A percentile compares a stretch with the other conserved stretches of the same genome.
Conservation (phyloP, 768 basidiomycete species). For the Tricholomella constricta region DNA sequence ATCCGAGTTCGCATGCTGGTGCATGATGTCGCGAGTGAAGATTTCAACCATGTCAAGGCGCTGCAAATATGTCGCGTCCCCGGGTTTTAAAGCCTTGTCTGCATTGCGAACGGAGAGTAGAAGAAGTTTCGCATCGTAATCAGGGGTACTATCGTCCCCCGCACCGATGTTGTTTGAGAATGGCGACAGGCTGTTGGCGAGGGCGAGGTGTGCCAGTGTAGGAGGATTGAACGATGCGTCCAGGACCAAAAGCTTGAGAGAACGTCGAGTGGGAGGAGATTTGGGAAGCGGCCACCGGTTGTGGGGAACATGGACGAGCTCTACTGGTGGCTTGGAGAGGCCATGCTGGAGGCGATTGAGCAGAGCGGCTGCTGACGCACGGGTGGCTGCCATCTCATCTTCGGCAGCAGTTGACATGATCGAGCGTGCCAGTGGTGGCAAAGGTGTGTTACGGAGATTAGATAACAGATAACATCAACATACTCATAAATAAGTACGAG, state of each 20-base stretch:
- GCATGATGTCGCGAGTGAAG: slow-evolving; percentile 52
- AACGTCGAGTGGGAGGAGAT: slow-evolving; percentile 5
- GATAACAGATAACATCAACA: slow-evolving; percentile 18
- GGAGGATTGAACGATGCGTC: slow-evolving; percentile 96
- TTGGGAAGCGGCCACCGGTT: slow-evolving; percentile 64
- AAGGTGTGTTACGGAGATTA: slow-evolving; percentile 1
- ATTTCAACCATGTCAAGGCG: slow-evolving; percentile 85
- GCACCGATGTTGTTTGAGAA: background rate
- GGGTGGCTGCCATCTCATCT: slow-evolving; percentile 7
- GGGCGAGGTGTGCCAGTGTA: slow-evolving; percentile 79
- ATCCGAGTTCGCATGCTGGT: slow-evolving; percentile 4
- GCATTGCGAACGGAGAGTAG: slow-evolving; percentile 85
- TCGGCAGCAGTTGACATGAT: background rate
- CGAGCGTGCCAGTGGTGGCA: background rate
- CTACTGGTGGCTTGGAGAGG: slow-evolving; percentile 43
- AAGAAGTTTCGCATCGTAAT: slow-evolving; percentile 75
- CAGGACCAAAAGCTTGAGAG: slow-evolving; percentile 59
- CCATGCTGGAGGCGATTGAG: slow-evolving; percentile 47
- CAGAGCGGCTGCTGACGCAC: slow-evolving; percentile 7
- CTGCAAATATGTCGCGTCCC: slow-evolving; percentile 75
- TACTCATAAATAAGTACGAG: no score
- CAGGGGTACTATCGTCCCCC: slow-evolving; percentile 13
- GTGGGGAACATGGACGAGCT: slow-evolving; percentile 63
- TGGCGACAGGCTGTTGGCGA: slow-evolving; percentile 52
- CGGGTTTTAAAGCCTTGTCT: slow-evolving; percentile 72